Conservation (phyloP, 495 filamentous ascomycete species). For the Astrocystis sublimbata region DNA sequence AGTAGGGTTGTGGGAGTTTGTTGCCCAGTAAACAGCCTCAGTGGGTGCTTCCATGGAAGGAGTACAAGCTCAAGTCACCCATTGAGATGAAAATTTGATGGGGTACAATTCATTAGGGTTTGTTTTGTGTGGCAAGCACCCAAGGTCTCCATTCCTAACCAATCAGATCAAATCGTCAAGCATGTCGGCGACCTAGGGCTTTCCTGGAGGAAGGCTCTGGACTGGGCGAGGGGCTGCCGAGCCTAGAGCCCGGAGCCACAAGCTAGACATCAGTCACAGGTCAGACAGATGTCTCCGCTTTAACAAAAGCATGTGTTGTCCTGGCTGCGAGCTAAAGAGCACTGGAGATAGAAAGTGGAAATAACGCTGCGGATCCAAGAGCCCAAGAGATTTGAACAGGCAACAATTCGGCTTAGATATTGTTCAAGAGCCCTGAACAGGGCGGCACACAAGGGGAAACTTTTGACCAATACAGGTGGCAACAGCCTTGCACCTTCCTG, state of each 20-base stretch:
- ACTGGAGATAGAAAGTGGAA: not conserved
- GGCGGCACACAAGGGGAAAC: too few relatives aligned
- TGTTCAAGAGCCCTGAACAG: too few relatives aligned
- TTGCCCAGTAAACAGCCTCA: not conserved
- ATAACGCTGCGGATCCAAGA: too few relatives aligned
- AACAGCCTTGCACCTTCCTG: too few relatives aligned
- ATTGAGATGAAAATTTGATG: conserved; percentile 6
- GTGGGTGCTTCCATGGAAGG: not conserved
- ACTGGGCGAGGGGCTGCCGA: not conserved
- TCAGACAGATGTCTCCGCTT: not conserved
- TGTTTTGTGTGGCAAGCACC: not conserved
- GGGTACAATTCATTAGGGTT: not conserved
- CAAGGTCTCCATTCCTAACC: not conserved
- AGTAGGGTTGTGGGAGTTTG: not conserved
- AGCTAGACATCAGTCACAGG: not conserved
- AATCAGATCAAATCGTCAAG: not conserved
- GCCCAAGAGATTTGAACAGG: too few relatives aligned
- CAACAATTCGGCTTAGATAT: too few relatives aligned
- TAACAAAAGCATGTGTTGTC: too few relatives aligned
- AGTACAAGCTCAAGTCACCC: not conserved
- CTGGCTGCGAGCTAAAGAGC: not conserved
- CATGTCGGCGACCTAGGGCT: not conserved
- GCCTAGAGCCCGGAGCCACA: not conserved
- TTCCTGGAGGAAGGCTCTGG: not conserved
- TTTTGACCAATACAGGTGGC: too few relatives aligned